Conservation (phyloP, 2,329 filamentous ascomycete genomes). For the Fusarium circinatum region DNA sequence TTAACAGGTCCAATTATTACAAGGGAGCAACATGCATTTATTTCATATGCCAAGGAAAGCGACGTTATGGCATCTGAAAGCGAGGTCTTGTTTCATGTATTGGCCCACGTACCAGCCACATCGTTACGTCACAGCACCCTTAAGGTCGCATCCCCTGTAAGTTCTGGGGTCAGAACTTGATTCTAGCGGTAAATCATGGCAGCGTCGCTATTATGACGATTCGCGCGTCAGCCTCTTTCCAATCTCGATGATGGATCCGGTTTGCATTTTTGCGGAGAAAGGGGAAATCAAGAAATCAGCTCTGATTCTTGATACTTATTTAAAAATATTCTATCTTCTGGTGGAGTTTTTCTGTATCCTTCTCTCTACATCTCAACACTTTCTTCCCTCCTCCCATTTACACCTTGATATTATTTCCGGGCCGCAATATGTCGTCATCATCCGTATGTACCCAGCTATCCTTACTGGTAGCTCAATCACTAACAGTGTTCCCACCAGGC, state of each 20-base stretch:
- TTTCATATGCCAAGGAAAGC: background rate
- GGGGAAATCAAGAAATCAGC: slow-evolving; percentile 12
- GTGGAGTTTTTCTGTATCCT: slow-evolving; percentile 23
- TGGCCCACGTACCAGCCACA: background rate
- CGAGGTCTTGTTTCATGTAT: background rate
- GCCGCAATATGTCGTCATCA: slow-evolving; percentile 27
- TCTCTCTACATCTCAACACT: slow-evolving; percentile 14
- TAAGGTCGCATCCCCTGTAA: background rate
- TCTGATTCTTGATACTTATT: slow-evolving; percentile 8
- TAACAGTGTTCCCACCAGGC: slow-evolving; percentile 2
- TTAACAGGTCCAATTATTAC: background rate
- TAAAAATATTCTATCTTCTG: slow-evolving; percentile 11
- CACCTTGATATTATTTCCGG: slow-evolving; percentile 3
- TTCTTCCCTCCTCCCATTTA: background rate
- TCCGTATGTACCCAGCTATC: slow-evolving; percentile 6
- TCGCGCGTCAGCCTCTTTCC: slow-evolving; percentile 27
- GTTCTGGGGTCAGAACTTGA: slow-evolving; percentile 5
- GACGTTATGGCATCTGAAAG: background rate
- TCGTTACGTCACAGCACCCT: slow-evolving; percentile 14
- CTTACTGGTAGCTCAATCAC: background rate
- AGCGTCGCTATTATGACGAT: slow-evolving; percentile 31
- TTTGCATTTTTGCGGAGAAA: slow-evolving; percentile 7
- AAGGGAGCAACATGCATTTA: background rate
- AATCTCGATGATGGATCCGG: slow-evolving; percentile 17
- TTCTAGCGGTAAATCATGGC: slow-evolving; percentile 23